Evolutionary conservation across 2,329 filamentous ascomycete species (phyloP), one percentile per base, ranked within the genome.

Genomic region (Thyridium curvatum): DNA sequence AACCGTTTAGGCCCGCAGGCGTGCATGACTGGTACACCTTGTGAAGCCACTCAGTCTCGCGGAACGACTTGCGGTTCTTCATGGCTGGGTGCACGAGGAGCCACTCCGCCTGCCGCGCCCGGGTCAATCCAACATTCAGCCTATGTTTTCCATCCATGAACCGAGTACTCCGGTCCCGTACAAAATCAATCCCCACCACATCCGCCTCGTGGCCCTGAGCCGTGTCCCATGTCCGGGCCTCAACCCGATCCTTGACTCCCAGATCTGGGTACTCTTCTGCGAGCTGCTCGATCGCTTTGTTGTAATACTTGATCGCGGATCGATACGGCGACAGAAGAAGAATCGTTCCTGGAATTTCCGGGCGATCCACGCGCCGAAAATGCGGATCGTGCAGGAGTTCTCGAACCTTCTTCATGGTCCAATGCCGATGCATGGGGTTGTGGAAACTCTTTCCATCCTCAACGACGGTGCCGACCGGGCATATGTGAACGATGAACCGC

Each of bases 171-270:
- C 48, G 51, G 0, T 62, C 61, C n/a, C 64, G 54, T 3, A 71
- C 68, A 44, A 71, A 56, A 49, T 72, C 69, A 0, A 72, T 53
- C 28, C 70, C 63, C 0, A 72, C 65, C 5, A 70, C 54, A 31
- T 72, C 69, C 0, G 69, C 67, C 41, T 72, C 65, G 12, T 68
- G 66, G 0, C 69, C 69, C 30, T 71, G 68, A 0, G 65, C 61
- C 4, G 59, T 66, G 36, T 71, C 69, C 1, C 71, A 59, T 0
- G 68, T 72, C 14, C 68, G 45, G 0, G 67, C 59, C 17, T 64
- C 53, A 0, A 70, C 59, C 2, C 65, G 51, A 1, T 44, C 26
- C 33, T 55, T 52, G 34, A 44, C 54, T 10, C 53, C 46, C 2
- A 35, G 30, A 1, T 26, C 6, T 6, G 21, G 21, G 10, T 26